Base-by-base conservation (phyloP, 2,329 filamentous ascomycete species). In the Colletotrichum incanum region DNA sequence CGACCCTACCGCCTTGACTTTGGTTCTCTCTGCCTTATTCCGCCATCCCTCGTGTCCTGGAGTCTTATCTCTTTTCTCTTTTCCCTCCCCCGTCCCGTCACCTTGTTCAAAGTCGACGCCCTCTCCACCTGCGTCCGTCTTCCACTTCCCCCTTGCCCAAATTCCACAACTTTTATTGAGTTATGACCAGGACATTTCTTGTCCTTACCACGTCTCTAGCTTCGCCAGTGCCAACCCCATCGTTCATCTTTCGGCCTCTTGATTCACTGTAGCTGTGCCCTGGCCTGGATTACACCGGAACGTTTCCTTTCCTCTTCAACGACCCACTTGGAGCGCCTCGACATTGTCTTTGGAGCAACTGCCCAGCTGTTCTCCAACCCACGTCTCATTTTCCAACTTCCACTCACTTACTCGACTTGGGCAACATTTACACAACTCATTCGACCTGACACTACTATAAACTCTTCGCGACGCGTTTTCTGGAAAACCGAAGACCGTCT, bases 1-100 rank as follows among this genome's bases (percentile, higher is more conserved):
- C 20, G 31, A 56, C n/a, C n/a, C 49, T 34, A 34, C 26, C 58
- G 9, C 60, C 61, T 69, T 43, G 50, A 52, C 61, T 34, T 54
- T 43, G 39, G 34, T 9, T 41, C 28, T 20, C 37, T 64, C 34
- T 28, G 20, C 62, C 62, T 47, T 54, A 55, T 65, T 26, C 28
- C 47, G 26, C 49, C 39, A 37, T 55, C 26, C 39, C 62, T 65
- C 50, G 62, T 55, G 49, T 55, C 18, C 37, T 43, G 11, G 20
- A 55, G 62, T 65, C 62, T 68, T 72, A 69, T 63, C 69, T 72
- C 69, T 72, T 72, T 72, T 67, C 69, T 72, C 69, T 72, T 69
- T 64, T 43, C 69, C 65, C 65, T 45, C 37, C 47, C 59, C 31
- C 55, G 37, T 54, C 50, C 50, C 43, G 41, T 68, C 39, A 64